Percentiles rank a stretch among this genome's conserved stretches.
These are phyloP conservation scores for Annulohypoxylon nitens DNA, from an alignment of 495 filamentous ascomycete genomes.

Conservation along the genomic window DNA sequence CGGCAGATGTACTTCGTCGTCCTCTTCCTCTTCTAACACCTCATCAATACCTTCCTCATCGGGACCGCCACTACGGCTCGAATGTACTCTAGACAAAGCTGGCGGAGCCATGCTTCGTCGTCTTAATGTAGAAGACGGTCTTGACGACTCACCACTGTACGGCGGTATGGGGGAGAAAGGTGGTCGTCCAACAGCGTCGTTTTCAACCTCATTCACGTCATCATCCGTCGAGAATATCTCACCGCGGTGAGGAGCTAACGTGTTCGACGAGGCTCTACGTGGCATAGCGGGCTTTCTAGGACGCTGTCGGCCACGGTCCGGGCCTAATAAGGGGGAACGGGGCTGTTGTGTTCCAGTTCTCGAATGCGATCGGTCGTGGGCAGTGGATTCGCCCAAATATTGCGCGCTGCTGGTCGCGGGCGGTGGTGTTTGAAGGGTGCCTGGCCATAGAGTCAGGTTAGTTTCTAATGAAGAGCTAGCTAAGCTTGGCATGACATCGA, in stretches of 20 bases:
- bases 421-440: constrained; percentile 54
- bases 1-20: constrained; percentile 38
- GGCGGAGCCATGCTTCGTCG: constrained; percentile 74
- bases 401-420: constrained; percentile 36
- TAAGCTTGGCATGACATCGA: constrained; percentile 27
- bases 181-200: constrained; percentile 57
- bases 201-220: constrained; percentile 84
- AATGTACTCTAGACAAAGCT: constrained; percentile 69
- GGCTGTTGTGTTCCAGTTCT: constrained; percentile 46
- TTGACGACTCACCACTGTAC: constrained; percentile 45
- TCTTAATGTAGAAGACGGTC: constrained; percentile 72
- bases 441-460: constrained; percentile 47
- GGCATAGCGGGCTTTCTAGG: constrained; percentile 78
- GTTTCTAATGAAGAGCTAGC: constrained; percentile 16
- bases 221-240: constrained; percentile 96
- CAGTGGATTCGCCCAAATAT: constrained; percentile 48
- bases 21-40: constrained; percentile 49
- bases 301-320: constrained; percentile 68
- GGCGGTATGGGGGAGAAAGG: constrained; percentile 47
- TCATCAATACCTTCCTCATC: constrained; percentile 61
- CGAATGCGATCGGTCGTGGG: constrained; percentile 52
- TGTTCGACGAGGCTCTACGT: constrained; percentile 80
- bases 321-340: constrained; percentile 67
- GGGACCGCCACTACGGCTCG: constrained; percentile 59
- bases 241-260: constrained; percentile 79